Base-by-base conservation (phyloP, 2,329 filamentous ascomycete species). In the Hypoxylon sp. region DNA sequence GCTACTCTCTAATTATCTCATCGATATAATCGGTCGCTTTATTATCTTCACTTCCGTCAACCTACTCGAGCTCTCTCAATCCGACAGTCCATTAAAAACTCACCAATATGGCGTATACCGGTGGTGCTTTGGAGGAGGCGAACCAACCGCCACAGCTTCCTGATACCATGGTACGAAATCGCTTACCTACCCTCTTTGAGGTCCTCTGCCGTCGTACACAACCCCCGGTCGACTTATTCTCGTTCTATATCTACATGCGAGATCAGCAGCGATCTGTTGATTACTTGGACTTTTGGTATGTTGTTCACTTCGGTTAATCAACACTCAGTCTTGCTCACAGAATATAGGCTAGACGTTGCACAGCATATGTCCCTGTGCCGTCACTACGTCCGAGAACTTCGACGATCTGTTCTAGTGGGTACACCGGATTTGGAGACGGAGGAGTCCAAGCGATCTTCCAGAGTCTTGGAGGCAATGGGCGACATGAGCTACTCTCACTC, bases 201-300 rank as follows among this genome's bases (percentile, higher is more conserved):
- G 96, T 99, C 62, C 85, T 99, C 68, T 97, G 94, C 79, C 90
- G 97, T 73, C 91, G 94, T 71, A 99, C 96, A n/a, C 87, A 97
- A 19, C 93, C 97, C 53, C 96, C 96, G 0, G 95, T 99, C 64
- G 97, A 99, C 78, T 86, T 99, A 10, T 99, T 97, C 81, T 98
- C 94, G 1, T 99, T 99, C 84, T 99, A 99, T 83, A 99, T 99
- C 76, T 99, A 97, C 83, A 99, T 99, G 96, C 90, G 96, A 76
- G 97, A 99, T 80, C 94, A 98, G 82, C 96, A 99, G 81, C 90
- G 94, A 79, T 98, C 95, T 6, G 96, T 99, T 11, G 96, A 99
- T 78, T 99, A 99, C 77, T 85, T 99, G 46, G 96, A 99, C 79
- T 99, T 99, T 81, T 99, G 97, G 96, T 98, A 84, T 65, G 89